A percentile compares a stretch with the other conserved stretches of the same genome.
These are phyloP conservation scores for Petrea volubilis DNA, from an alignment of 257 asterid species.

Conservation along the genomic window DNA sequence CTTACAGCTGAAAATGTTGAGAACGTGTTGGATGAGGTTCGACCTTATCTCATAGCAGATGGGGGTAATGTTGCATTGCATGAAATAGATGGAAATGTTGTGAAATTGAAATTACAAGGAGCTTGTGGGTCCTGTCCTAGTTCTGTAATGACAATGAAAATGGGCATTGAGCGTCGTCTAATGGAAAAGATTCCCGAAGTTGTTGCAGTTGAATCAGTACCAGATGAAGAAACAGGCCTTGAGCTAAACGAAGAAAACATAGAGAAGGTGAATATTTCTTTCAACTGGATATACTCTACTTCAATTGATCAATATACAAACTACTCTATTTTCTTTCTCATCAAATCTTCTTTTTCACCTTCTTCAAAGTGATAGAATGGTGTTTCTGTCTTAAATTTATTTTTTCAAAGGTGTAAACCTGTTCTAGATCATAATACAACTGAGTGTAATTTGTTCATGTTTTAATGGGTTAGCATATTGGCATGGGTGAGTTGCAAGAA, in stretches of 20 bases:
- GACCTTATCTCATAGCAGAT: slow-evolving; percentile 93
- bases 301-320: neutral
- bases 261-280: slow-evolving; percentile 67
- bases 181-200: slow-evolving; percentile 96
- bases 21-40: slow-evolving; percentile 82
- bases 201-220: slow-evolving; percentile 86
- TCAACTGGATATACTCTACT: neutral
- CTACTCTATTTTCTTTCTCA: neutral
- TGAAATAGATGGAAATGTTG: slow-evolving; percentile 92
- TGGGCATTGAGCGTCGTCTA: slow-evolving; percentile 93
- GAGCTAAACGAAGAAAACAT: slow-evolving; percentile 90
- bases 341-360: neutral
- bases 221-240: slow-evolving; percentile 97
- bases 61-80: slow-evolving; percentile 97
- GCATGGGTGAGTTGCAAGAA: no score
- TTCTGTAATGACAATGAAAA: slow-evolving; percentile 76
- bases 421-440: no score
- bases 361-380: slow-evolving; percentile 7
- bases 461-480: no score
- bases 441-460: no score
- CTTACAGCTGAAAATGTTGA: slow-evolving; percentile 91
- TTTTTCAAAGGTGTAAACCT: no score
- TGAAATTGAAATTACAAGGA: slow-evolving; percentile 86
- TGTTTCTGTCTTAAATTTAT: slow-evolving; percentile 5
- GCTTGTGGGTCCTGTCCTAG: slow-evolving; percentile 99